Evolutionary conservation across 768 basidiomycete genomes (phyloP).

Genomic region (Trametes cubensis): DNA sequence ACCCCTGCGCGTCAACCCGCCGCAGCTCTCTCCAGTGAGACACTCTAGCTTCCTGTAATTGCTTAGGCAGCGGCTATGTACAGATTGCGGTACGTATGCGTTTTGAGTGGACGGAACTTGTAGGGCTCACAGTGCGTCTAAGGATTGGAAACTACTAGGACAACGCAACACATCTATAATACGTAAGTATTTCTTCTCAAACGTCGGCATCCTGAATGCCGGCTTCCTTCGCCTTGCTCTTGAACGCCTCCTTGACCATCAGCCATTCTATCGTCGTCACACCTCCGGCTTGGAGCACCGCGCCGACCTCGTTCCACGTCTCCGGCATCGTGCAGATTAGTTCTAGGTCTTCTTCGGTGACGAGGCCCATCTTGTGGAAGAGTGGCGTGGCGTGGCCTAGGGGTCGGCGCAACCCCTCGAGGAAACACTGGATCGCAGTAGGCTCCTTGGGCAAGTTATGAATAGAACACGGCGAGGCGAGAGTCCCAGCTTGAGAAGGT

Average conservation of each 20-base stretch:
- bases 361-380: constrained; percentile 14
- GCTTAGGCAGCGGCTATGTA: too few relatives aligned
- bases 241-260: constrained; percentile 24
- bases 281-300: constrained; percentile 7
- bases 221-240: neutral
- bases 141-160: too few relatives aligned
- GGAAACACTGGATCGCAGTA: constrained; percentile 6
- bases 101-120: too few relatives aligned
- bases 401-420: constrained; percentile 13
- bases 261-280: constrained; percentile 22
- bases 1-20: too few relatives aligned
- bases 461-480: neutral
- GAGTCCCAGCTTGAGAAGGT: neutral
- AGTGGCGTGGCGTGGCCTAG: constrained; percentile 16
- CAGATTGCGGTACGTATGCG: too few relatives aligned
- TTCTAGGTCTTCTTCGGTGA: constrained; percentile 16
- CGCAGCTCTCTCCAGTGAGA: too few relatives aligned
- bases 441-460: neutral
- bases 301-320: constrained; percentile 20
- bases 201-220: neutral
- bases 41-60: too few relatives aligned
- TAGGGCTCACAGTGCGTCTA: too few relatives aligned
- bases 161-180: neutral
- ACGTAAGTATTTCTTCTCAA: neutral
- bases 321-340: constrained; percentile 20